Evolutionary conservation across 2,329 filamentous ascomycete species (phyloP).

Genomic region (Calonectria multiphialidica): DNA sequence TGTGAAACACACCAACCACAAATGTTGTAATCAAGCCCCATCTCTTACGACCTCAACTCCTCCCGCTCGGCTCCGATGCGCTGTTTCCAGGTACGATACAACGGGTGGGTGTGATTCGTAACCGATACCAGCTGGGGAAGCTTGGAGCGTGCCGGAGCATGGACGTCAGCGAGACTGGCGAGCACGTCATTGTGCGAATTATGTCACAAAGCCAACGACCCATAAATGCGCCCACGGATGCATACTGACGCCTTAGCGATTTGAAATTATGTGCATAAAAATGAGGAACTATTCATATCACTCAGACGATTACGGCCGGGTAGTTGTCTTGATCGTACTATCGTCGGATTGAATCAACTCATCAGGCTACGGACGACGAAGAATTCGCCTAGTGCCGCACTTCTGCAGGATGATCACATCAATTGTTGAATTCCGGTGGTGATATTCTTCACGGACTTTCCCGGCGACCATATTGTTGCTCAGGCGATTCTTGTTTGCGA

Average conservation of each 20-base stretch:
- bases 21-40: constrained; percentile 24
- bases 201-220: constrained; percentile 34
- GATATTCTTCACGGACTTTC: neutral
- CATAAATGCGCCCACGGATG: constrained; percentile 5
- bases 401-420: neutral
- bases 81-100: neutral
- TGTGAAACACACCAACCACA: neutral
- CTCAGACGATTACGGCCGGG: neutral
- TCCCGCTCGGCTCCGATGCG: constrained; percentile 27
- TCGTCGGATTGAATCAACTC: constrained; percentile 6
- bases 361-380: neutral
- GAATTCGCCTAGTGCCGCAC: neutral
- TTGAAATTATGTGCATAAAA: constrained; percentile 19
- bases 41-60: constrained; percentile 22
- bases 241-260: constrained; percentile 29
- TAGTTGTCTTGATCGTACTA: constrained; percentile 16
- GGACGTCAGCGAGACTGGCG: constrained; percentile 10
- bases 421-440: neutral
- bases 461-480: too few species aligned
- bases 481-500: neutral
- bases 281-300: neutral
- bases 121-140: neutral
- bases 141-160: constrained; percentile 6
- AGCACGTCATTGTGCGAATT: constrained; percentile 38
- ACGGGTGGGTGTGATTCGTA: constrained; percentile 14